Evolutionary conservation across 345 rosid species (phyloP), one percentile per base, ranked within the genome.

Genomic region (Ailanthus altissimus): DNA sequence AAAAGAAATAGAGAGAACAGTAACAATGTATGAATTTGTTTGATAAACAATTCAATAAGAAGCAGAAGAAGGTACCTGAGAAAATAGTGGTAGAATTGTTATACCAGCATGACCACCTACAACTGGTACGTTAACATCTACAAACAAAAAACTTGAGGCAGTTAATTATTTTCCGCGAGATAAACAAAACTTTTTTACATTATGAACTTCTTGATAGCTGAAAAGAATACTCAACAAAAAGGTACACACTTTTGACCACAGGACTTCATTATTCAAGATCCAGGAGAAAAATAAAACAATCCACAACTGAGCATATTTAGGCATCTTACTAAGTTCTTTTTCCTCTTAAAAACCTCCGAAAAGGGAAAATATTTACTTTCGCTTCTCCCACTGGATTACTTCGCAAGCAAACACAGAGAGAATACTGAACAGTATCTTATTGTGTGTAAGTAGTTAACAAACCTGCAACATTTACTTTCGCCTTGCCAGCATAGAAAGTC

Each of bases 71-170:
- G 23, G 60, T 70, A 90, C 91, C 73, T 89, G 90, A 75, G 91
- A 87, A 82, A 89, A 89, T 50, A 90, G 86, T 43, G 94, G 92
- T 28, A 90, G 92, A 82, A 90, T 90, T 40, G 94, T 90, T 53
- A 90, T 60, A 67, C 92, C 92, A 14, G 94, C 94, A 90, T 90
- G 92, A 57, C 92, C 94, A 75, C 94, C 94, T 70, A 90, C 90
- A 75, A 90, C 90, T 8, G 94, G 94, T 67, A 90, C 90, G 67
- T 86, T 87, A 57, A 89, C 92, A 64, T 80, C 94, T 90, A 89
- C 72, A 85, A 66, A 47, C 26, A 40, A 66, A 66, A 70, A 18
- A 49, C 46, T 66, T 61, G 47, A 23, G 36, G 68, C 77, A 76
- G 45, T 15, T 26, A 8, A 50, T 20, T 36, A 73, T 6, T 25